A percentile compares a stretch with the other conserved stretches of the same genome.
These are phyloP conservation scores for Aurifilum marmelostoma DNA, from an alignment of 2,329 filamentous ascomycete species.

Conservation along the genomic window DNA sequence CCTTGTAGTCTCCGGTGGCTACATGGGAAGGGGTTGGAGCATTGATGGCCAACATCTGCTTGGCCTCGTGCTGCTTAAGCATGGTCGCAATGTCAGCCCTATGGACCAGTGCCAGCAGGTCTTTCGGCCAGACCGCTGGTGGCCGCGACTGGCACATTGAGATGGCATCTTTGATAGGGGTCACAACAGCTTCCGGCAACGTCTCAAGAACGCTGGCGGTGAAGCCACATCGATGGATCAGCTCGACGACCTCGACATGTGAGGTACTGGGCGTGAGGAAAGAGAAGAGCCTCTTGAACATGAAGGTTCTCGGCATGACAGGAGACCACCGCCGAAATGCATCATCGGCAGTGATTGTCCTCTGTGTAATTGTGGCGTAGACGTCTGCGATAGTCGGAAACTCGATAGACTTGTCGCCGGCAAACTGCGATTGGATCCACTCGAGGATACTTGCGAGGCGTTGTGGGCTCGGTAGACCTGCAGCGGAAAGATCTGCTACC, in stretches of 20 bases:
- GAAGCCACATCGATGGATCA: conserved; percentile 73
- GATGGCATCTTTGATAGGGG: conserved; percentile 81
- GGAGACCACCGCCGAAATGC: conserved; percentile 47
- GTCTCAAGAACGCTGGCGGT: conserved; percentile 72
- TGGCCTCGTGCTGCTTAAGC: conserved; percentile 52
- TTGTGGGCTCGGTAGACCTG: conserved; percentile 37
- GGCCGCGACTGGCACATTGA: conserved; percentile 82
- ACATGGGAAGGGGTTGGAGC: conserved; percentile 63
- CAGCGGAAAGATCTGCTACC: conserved; percentile 35
- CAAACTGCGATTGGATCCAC: conserved; percentile 57
- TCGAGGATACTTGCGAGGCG: conserved; percentile 46
- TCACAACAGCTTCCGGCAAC: conserved; percentile 81
- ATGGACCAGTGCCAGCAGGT: conserved; percentile 74
- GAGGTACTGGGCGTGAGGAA: conserved; percentile 55
- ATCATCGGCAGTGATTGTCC: conserved; percentile 41
- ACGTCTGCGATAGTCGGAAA: conserved; percentile 52
- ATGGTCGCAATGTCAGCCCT: conserved; percentile 79
- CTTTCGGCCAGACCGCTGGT: conserved; percentile 73
- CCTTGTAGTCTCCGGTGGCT: conserved; percentile 73
- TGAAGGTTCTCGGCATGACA: conserved; percentile 68
- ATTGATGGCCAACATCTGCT: conserved; percentile 42
- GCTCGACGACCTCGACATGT: conserved; percentile 69
- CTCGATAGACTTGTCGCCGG: conserved; percentile 40
- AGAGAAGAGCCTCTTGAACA: conserved; percentile 70
- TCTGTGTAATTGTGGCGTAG: conserved; percentile 44